phyloP scores from a whole-genome alignment of 2,329 filamentous ascomycete genomes.

The Penicillium sp. region DNA sequence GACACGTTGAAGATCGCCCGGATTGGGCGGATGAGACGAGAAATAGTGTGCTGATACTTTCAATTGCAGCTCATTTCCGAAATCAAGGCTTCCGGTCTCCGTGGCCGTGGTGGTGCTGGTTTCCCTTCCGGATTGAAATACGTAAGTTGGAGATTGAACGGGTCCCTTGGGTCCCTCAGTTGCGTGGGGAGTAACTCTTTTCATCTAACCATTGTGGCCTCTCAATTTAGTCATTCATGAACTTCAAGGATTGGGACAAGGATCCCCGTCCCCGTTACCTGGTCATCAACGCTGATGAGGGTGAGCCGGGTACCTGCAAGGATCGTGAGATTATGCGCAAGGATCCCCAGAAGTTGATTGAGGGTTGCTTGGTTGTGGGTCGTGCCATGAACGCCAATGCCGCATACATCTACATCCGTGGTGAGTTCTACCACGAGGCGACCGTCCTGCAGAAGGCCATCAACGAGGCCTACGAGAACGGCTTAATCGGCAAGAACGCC shows the following conservation, averaged over 20 bases:
- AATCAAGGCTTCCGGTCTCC: conserved; percentile 92
- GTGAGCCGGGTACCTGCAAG: conserved; percentile 98
- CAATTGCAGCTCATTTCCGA: conserved; percentile 79
- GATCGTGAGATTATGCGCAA: conserved; percentile 99
- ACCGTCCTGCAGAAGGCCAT: conserved; percentile 92
- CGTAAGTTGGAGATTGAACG: conserved; percentile 59
- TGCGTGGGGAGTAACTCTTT: conserved; percentile 7
- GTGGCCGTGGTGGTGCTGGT: conserved; percentile 94
- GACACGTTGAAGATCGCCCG: conserved; percentile 5
- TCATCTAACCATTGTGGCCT: background rate
- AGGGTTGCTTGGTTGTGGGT: conserved; percentile 93
- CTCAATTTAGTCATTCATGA: conserved; percentile 86
- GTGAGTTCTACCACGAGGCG: conserved; percentile 96
- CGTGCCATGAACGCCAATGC: conserved; percentile 98
- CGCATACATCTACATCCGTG: conserved; percentile 99
- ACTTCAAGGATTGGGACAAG: conserved; percentile 99
- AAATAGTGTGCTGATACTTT: conserved; percentile 27
- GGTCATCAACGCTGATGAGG: conserved; percentile 98
- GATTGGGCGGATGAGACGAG: conserved; percentile 2
- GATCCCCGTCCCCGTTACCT: conserved; percentile 93
- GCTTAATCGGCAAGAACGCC: conserved; percentile 96
- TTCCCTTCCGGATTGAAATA: conserved; percentile 99
- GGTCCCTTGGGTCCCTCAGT: background rate
- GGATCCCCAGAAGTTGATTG: conserved; percentile 97
- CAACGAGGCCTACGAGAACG: conserved; percentile 94